Conservation (phyloP, 306 rosid species). For the Citrullus amarus region DNA sequence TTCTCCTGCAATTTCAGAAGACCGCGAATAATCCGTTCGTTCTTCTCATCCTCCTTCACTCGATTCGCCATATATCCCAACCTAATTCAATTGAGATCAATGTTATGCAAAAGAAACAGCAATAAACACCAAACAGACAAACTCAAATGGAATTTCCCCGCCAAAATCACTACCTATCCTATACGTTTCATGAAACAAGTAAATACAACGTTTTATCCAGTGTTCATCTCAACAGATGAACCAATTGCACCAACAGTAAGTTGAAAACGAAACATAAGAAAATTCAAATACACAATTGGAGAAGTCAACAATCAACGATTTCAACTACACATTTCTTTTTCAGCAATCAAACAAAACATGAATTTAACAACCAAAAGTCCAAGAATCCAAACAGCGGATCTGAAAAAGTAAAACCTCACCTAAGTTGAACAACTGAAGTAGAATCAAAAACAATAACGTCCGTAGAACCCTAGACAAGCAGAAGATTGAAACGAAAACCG, state of each 20-base stretch:
- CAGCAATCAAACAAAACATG: conserved; percentile 8
- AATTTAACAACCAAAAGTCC: neutral
- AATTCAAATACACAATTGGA: neutral
- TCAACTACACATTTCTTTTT: conserved; percentile 8
- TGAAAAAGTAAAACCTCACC: conserved; percentile 11
- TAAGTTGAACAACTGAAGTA: conserved; percentile 8
- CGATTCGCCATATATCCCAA: conserved; percentile 53
- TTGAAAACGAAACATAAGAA: neutral
- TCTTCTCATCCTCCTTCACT: conserved; percentile 74
- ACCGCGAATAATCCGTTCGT: conserved; percentile 79
- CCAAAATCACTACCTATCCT: neutral
- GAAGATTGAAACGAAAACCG: conserved; percentile 12
- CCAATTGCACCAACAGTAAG: neutral
- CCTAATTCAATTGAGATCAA: conserved; percentile 24
- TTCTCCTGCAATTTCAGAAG: conserved; percentile 72
- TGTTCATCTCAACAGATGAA: neutral
- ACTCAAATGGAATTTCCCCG: neutral
- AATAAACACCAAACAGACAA: conserved; percentile 7
- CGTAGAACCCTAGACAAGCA: conserved; percentile 23
- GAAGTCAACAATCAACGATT: conserved; percentile 3
- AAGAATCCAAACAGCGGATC: conserved; percentile 27
- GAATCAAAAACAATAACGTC: neutral
- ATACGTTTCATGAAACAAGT: neutral
- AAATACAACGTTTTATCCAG: neutral
- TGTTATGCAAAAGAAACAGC: conserved; percentile 5